These are phyloP conservation scores for Dicorynia guianensis DNA, from an alignment of 306 rosid species.

Conservation along the genomic window DNA sequence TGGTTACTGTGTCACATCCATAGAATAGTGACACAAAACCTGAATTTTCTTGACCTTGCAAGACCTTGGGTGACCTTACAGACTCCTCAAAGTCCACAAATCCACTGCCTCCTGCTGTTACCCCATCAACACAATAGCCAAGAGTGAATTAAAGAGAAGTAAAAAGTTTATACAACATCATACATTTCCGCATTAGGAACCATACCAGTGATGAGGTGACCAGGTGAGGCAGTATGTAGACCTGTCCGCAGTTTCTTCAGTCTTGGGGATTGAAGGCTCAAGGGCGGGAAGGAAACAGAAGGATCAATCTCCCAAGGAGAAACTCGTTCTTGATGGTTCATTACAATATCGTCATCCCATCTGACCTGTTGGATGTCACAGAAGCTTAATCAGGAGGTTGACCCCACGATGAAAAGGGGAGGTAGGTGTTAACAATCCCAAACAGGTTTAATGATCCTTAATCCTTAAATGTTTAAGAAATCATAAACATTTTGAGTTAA, in stretches of 20 bases:
- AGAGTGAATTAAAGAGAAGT: constrained; percentile 7
- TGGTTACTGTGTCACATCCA: constrained; percentile 79
- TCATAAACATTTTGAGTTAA: too few relatives aligned
- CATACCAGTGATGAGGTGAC: constrained; percentile 70
- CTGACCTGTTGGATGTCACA: constrained; percentile 67
- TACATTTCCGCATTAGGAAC: constrained; percentile 24
- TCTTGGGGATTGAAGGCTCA: constrained; percentile 92
- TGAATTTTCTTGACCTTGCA: constrained; percentile 99
- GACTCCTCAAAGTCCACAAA: constrained; percentile 93
- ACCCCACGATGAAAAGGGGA: too few relatives aligned
- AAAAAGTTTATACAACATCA: constrained; percentile 24
- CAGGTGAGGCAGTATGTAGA: constrained; percentile 63
- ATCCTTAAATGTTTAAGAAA: too few relatives aligned
- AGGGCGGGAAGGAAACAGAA: constrained; percentile 82
- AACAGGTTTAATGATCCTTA: too few relatives aligned
- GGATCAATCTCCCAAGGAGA: constrained; percentile 96
- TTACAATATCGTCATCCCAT: constrained; percentile 85
- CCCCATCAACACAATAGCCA: constrained; percentile 30
- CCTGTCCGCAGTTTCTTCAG: constrained; percentile 89
- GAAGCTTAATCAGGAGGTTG: constrained; percentile 13
- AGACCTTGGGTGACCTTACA: constrained; percentile 97
- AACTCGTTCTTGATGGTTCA: constrained; percentile 75
- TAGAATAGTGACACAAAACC: constrained; percentile 78
- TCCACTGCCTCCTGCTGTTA: constrained; percentile 70
- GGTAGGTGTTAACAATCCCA: too few relatives aligned